Evolutionary conservation across 371 early-diverging fungal species (phyloP).

Genomic region (Apophysomyces variabilis): DNA sequence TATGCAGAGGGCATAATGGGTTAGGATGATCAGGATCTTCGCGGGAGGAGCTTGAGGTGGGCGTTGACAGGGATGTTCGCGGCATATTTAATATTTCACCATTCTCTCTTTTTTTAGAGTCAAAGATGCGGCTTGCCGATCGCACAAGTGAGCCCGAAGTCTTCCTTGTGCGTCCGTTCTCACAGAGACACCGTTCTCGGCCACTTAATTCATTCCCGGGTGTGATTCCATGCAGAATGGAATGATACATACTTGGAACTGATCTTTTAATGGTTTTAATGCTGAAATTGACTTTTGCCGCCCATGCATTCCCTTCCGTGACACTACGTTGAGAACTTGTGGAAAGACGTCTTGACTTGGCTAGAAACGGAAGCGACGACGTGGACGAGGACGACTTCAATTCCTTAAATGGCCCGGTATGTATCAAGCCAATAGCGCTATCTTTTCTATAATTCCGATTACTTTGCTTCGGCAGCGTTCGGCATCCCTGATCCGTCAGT

Average conservation of each 20-base stretch:
- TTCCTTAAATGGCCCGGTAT: slow-evolving; percentile 9
- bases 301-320: slow-evolving; percentile 33
- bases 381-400: slow-evolving; percentile 26
- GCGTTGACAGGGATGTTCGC: slow-evolving; percentile 16
- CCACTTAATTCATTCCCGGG: background rate
- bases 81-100: slow-evolving; percentile 1
- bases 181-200: background rate
- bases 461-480: background rate
- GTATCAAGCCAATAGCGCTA: slow-evolving; percentile 37
- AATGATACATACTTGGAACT: slow-evolving; percentile 35
- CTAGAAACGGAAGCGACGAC: slow-evolving; percentile 25
- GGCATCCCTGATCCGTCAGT: slow-evolving; percentile 4
- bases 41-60: slow-evolving; percentile 5
- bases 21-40: slow-evolving; percentile 21
- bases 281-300: slow-evolving; percentile 36
- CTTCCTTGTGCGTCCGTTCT: slow-evolving; percentile 1
- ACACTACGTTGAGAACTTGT: slow-evolving; percentile 29
- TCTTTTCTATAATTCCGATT: slow-evolving; percentile 29
- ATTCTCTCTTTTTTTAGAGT: slow-evolving; percentile 3
- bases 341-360: slow-evolving; percentile 28
- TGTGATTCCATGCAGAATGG: slow-evolving; percentile 25
- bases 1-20: slow-evolving; percentile 22
- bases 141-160: background rate
- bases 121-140: slow-evolving; percentile 13
- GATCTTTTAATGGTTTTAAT: slow-evolving; percentile 39